phyloP scores from a whole-genome alignment of 2,329 filamentous ascomycete species.

The Diplocarpon rosae region DNA sequence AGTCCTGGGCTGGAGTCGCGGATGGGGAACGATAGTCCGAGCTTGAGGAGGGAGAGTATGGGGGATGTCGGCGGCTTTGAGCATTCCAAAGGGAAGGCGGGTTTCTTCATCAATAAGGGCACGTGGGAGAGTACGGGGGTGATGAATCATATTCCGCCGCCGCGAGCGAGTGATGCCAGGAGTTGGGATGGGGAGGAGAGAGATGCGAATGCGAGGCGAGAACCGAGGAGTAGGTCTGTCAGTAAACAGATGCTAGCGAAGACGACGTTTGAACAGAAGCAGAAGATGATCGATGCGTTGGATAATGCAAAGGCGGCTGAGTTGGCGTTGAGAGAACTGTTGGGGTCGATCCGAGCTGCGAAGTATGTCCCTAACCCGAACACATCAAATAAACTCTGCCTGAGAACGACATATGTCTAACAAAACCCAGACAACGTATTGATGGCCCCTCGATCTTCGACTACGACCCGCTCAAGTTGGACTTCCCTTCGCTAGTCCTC shows the following conservation, averaged over 20 bases:
- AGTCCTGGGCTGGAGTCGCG: constrained; percentile 26
- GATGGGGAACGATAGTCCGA: constrained; percentile 26
- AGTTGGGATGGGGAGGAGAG: constrained; percentile 28
- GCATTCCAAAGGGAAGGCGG: constrained; percentile 26
- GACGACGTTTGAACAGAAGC: constrained; percentile 49
- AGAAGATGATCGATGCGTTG: constrained; percentile 54
- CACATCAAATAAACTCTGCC: neutral
- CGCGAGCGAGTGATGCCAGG: constrained; percentile 35
- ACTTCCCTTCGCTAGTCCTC: constrained; percentile 76
- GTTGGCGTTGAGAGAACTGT: constrained; percentile 70
- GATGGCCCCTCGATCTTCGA: constrained; percentile 54
- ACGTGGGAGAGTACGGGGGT: constrained; percentile 70
- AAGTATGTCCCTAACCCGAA: constrained; percentile 46
- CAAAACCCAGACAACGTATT: constrained; percentile 37
- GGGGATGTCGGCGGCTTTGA: constrained; percentile 27
- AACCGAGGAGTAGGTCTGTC: constrained; percentile 29
- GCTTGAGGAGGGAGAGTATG: constrained; percentile 28
- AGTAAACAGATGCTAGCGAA: constrained; percentile 41
- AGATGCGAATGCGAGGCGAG: constrained; percentile 24
- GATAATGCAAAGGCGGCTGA: constrained; percentile 79
- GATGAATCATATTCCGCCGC: constrained; percentile 59
- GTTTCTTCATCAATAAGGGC: constrained; percentile 31
- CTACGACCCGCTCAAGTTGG: constrained; percentile 75
- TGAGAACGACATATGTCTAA: constrained; percentile 5
- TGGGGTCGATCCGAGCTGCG: constrained; percentile 72